Percentiles rank a stretch among this genome's conserved stretches.
Evolutionary conservation across 1,139 yeast species (phyloP).

Genomic region (Candida sp.): DNA sequence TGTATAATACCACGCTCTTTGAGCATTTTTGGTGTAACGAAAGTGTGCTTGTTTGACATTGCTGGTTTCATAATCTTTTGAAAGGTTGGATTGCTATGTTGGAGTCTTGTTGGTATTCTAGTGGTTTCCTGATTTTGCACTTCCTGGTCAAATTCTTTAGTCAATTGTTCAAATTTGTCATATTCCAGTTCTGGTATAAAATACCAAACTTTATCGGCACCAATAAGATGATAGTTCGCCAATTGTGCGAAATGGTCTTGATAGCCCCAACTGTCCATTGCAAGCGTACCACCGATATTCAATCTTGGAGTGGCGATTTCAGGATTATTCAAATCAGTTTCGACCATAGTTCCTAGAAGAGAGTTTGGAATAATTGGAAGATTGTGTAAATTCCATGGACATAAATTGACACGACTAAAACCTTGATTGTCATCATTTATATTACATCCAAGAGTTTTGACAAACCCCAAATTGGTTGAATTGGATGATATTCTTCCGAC

Average conservation of each 20-base stretch:
- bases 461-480: neutral
- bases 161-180: slow-evolving; percentile 54
- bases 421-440: neutral
- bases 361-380: slow-evolving; percentile 58
- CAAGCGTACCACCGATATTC: slow-evolving; percentile 60
- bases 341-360: slow-evolving; percentile 35
- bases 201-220: slow-evolving; percentile 76
- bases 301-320: slow-evolving; percentile 28
- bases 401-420: slow-evolving; percentile 11
- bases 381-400: slow-evolving; percentile 74
- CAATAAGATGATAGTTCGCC: slow-evolving; percentile 65
- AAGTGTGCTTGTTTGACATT: slow-evolving; percentile 32
- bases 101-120: slow-evolving; percentile 24
- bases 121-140: slow-evolving; percentile 15
- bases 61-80: slow-evolving; percentile 17
- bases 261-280: slow-evolving; percentile 69
- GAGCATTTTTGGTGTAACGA: slow-evolving; percentile 50
- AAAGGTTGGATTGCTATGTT: slow-evolving; percentile 23
- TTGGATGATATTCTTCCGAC: neutral
- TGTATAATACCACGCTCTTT: slow-evolving; percentile 43
- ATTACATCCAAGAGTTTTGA: neutral
- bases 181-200: slow-evolving; percentile 71
- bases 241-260: slow-evolving; percentile 76
- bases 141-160: slow-evolving; percentile 15
- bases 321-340: slow-evolving; percentile 39